Evolutionary conservation across 805 yeast genomes (phyloP).

Genomic region (baker's yeast (Saccharomyces cerevisiae)): DNA sequence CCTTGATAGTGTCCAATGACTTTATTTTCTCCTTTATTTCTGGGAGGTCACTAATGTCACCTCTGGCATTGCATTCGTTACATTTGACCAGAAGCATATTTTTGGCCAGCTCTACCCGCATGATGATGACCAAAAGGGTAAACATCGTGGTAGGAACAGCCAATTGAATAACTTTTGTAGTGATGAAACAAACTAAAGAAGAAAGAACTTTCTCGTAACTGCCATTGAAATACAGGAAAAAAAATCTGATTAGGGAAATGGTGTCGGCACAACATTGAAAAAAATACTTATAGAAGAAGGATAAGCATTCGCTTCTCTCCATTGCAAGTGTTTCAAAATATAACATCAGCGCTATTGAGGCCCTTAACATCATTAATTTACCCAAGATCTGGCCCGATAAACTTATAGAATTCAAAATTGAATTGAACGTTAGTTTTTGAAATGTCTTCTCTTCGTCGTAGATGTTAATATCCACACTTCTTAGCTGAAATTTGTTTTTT

Average conservation of each 20-base stretch:
- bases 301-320: conserved; percentile 4
- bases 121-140: conserved; percentile 11
- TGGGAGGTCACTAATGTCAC: background rate
- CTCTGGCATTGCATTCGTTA: conserved; percentile 1
- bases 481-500: conserved; percentile 6
- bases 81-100: conserved; percentile 5
- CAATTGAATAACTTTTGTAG: conserved; percentile 13
- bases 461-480: background rate
- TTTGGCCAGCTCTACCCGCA: conserved; percentile 13
- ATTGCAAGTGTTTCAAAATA: conserved; percentile 11
- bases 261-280: conserved; percentile 8
- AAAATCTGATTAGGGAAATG: conserved; percentile 6
- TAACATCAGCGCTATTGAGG: conserved; percentile 14
- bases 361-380: conserved; percentile 11
- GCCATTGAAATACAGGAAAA: conserved; percentile 10
- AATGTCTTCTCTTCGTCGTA: background rate
- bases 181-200: conserved; percentile 9
- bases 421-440: background rate
- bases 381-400: conserved; percentile 14
- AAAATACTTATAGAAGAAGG: conserved; percentile 11
- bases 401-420: conserved; percentile 3
- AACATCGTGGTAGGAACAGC: conserved; percentile 14
- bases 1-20: conserved; percentile 7
- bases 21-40: conserved; percentile 8
- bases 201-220: conserved; percentile 4